These are phyloP conservation scores for Chlorophyllum brunneum DNA, from an alignment of 768 basidiomycete genomes.

Conservation along the genomic window DNA sequence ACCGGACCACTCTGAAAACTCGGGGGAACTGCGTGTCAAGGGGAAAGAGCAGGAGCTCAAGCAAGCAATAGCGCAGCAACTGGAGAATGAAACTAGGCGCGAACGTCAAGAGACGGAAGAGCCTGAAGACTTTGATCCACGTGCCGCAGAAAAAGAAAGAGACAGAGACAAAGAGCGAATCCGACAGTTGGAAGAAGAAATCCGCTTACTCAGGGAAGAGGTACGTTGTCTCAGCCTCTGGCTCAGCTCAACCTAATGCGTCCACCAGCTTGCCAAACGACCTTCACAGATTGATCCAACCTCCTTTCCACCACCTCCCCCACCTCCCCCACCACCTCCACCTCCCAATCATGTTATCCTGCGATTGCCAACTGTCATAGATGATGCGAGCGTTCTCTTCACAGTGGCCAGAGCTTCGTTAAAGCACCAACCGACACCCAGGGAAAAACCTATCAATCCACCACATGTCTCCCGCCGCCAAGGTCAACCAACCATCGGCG, in stretches of 20 bases:
- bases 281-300: constrained; percentile 18
- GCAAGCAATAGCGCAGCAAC: constrained; percentile 50
- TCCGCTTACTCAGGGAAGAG: constrained; percentile 54
- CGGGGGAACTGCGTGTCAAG: constrained; percentile 43
- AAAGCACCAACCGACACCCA: constrained; percentile 50
- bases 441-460: constrained; percentile 67
- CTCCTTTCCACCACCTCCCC: constrained; percentile 28
- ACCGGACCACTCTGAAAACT: constrained; percentile 26
- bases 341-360: constrained; percentile 29
- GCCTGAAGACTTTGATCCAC: constrained; percentile 20
- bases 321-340: constrained; percentile 40
- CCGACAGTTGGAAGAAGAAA: constrained; percentile 61
- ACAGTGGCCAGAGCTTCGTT: constrained; percentile 62
- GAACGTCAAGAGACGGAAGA: constrained; percentile 27
- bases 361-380: constrained; percentile 34
- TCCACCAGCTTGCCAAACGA: constrained; percentile 42
- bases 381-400: constrained; percentile 34
- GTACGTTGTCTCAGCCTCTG: constrained; percentile 24
- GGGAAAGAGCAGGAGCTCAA: constrained; percentile 64
- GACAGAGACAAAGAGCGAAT: constrained; percentile 62
- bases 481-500: constrained; percentile 66
- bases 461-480: constrained; percentile 34
- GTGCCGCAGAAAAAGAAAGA: constrained; percentile 35
- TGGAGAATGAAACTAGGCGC: constrained; percentile 35
- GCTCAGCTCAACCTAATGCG: not conserved